Evolutionary conservation across 805 yeast genomes (phyloP).

Genomic region (Scheffersomyces lignosus): DNA sequence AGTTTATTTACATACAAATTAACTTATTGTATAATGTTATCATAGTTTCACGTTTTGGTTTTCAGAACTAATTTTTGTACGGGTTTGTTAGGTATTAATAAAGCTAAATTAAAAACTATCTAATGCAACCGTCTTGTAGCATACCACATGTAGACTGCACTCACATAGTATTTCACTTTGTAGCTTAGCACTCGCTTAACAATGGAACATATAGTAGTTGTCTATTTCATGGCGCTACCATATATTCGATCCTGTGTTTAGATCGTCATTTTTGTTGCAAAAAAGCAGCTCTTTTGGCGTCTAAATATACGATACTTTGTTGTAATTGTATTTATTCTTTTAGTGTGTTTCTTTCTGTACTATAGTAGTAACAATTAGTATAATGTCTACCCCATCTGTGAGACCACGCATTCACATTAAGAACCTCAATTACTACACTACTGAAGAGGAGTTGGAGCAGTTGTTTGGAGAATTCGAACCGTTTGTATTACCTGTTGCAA

Average conservation of each 20-base stretch:
- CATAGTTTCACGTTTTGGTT: constrained; percentile 15
- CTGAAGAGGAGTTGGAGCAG: constrained; percentile 49
- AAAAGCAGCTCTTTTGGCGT: too few relatives aligned
- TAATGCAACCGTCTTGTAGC: constrained; percentile 1
- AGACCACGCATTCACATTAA: constrained; percentile 49
- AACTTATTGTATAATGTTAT: constrained; percentile 13
- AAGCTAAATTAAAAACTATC: constrained; percentile 5
- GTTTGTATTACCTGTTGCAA: constrained; percentile 32
- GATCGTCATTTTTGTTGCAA: too few relatives aligned
- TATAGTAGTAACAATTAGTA: too few relatives aligned
- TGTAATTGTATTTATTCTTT: too few relatives aligned
- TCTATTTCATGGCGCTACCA: too few relatives aligned
- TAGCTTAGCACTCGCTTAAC: too few relatives aligned
- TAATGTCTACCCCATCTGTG: constrained; percentile 6
- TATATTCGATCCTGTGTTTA: too few relatives aligned
- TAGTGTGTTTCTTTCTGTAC: too few relatives aligned
- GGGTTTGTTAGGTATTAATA: constrained; percentile 16
- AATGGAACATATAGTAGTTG: too few relatives aligned
- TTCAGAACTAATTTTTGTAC: constrained; percentile 8
- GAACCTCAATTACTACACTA: constrained; percentile 52
- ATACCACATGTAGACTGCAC: not conserved
- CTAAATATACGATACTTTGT: too few relatives aligned
- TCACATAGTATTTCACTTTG: too few relatives aligned
- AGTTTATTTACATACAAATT: constrained; percentile 1
- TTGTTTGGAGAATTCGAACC: constrained; percentile 46